Base-by-base conservation (phyloP, 2,329 filamentous ascomycete species). In the Tolypocladium inflatum region DNA sequence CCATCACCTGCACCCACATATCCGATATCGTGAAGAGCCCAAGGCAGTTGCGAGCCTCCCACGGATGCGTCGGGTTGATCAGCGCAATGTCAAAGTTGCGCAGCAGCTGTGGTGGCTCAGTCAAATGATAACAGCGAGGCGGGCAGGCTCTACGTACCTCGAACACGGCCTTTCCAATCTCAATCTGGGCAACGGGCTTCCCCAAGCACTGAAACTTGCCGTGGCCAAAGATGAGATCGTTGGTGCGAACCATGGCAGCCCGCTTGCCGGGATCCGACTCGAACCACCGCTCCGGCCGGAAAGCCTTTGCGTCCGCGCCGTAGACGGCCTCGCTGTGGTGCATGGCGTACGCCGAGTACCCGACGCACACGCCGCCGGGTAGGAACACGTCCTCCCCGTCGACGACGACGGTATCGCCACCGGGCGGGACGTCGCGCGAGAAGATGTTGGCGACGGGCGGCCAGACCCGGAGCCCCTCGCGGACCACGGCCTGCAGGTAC, bases 401-500 rank as follows among this genome's bases (percentile, higher is more conserved):
- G 51, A 65, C 64, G 4, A 53, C 79, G 21, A 58, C 52, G n/a
- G 0, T 59, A 21, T 71, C 70, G 2, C 71, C 71, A 1, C 59
- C 62, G 0, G 61, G 53, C 0, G 69, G 67, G 2, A 67, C 67
- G 4, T 67, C 62, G 60, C 68, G 59, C 72, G 75, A 2, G 50
- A 74, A 67, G 15, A 73, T 64, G 1, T 72, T 73, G 2, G 71
- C 70, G 0, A 76, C 71, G 0, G 78, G 77, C 2, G 78, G 75
- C 60, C 72, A 74, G 26, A 80, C 70, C 0, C 80, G 71, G 21
- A 81, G 66, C 0, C 73, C 75, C 62, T 82, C 80, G 55, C 74
- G 74, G 43, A 82, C 74, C 6, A 77, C 75, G 0, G 80, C 80
- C 60, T 78, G 74, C 9, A 83, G 70, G 59, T 80, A 82, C 0